Conservation (phyloP, 2,329 filamentous ascomycete genomes). For the Paecilomyces formosus region DNA sequence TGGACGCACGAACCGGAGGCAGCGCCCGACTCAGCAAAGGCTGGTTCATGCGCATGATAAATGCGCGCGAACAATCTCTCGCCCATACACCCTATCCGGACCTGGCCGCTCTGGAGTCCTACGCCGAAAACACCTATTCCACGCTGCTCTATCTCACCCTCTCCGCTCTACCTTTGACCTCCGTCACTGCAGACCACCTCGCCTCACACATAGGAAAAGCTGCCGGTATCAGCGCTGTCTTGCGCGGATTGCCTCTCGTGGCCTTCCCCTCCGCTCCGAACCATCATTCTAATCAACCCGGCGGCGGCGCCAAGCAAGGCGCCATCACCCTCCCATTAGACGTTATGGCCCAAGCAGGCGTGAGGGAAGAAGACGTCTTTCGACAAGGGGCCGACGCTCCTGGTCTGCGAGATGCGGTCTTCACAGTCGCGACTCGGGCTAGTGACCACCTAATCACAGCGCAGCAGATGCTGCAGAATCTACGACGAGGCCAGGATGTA, state of each 20-base stretch:
- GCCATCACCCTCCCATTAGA: constrained; percentile 78
- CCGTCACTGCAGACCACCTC: constrained; percentile 81
- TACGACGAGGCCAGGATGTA: constrained; percentile 64
- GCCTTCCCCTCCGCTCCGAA: constrained; percentile 64
- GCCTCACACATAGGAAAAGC: constrained; percentile 95
- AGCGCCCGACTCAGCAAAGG: constrained; percentile 54
- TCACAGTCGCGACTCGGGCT: constrained; percentile 83
- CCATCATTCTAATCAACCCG: constrained; percentile 44
- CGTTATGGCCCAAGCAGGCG: constrained; percentile 72
- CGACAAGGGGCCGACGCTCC: constrained; percentile 68
- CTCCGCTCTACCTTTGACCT: constrained; percentile 69
- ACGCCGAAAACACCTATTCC: constrained; percentile 91
- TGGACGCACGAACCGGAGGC: constrained; percentile 41
- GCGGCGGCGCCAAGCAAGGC: constrained; percentile 44
- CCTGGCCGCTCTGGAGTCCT: constrained; percentile 69
- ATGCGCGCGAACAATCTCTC: constrained; percentile 73
- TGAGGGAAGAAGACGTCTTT: constrained; percentile 86
- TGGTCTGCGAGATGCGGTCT: constrained; percentile 82
- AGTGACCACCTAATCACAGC: constrained; percentile 95
- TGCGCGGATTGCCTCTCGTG: constrained; percentile 84
- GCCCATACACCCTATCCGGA: constrained; percentile 73
- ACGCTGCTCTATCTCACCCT: constrained; percentile 85
- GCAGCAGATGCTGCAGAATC: constrained; percentile 78
- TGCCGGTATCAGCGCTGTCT: constrained; percentile 73
- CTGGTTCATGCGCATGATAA: constrained; percentile 71